phyloP scores from a whole-genome alignment of 495 filamentous ascomycete genomes.

The Neurospora intermedia region DNA sequence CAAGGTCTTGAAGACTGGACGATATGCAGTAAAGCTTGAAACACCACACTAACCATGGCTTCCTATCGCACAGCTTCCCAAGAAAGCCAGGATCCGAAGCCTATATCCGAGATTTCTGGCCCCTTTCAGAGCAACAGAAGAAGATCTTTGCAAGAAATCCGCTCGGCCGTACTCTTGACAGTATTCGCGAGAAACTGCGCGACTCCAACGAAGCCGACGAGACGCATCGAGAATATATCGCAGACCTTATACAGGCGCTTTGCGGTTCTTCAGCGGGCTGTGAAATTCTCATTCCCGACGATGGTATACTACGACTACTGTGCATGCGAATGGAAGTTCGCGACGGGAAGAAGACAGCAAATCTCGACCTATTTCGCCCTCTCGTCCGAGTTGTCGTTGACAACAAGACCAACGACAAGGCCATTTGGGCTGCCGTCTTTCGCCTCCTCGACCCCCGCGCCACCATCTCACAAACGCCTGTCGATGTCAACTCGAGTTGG shows the following conservation, averaged over 20 bases:
- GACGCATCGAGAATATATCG: neutral
- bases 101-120: neutral
- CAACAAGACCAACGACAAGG: neutral
- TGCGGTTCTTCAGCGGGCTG: accelerated
- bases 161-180: neutral
- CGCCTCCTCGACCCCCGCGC: neutral
- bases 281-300: neutral
- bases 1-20: no score
- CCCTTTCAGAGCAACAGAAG: neutral
- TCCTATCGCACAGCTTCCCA: neutral
- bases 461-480: no score
- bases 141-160: neutral
- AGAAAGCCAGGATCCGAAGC: neutral
- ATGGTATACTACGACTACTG: no score
- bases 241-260: neutral
- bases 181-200: neutral
- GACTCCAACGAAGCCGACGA: neutral
- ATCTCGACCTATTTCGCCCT: neutral
- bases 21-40: no score
- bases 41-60: neutral
- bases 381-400: neutral
- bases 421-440: neutral
- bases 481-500: no score
- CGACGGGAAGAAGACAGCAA: neutral
- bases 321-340: no score